Base-by-base conservation (phyloP, 2,329 filamentous ascomycete species). In the Akanthomyces lecanii region DNA sequence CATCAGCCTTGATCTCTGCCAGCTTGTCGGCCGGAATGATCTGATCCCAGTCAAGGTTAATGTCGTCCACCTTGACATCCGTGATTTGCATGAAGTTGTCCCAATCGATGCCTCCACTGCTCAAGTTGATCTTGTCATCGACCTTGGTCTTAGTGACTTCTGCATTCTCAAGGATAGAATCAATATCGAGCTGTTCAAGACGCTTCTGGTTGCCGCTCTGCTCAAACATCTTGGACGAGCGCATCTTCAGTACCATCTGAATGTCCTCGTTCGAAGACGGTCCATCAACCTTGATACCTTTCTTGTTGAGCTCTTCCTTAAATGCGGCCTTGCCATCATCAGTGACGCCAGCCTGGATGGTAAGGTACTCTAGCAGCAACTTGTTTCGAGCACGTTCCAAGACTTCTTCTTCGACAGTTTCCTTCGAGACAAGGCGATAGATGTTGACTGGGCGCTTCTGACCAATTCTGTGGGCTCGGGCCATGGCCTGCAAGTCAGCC, bases 141-240 rank as follows among this genome's bases (percentile, higher is more conserved):
- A 97, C 90, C 75, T 97, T 93, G 0, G 95, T 98, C 79, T 96
- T 94, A 70, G 97, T 96, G 69, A 98, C 88, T 77, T 99, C 95
- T 33, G 96, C 95, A 74, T 97, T 97, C 70, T 95, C 95, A 18
- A 99, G 85, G 45, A 99, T 95, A 10, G 93, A 92, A 73, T 99
- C 96, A 69, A 99, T 98, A 73, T 99, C 95, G 28, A 99, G 87
- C 76, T 97, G 92, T 76, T 99, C 95, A 5, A 99, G 83, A 73
- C 96, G 95, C 77, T 94, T 90, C 76, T 99, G 95, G 73, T 99
- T 99, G 64, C 92, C 91, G 12, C 91, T 95, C 74, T 97, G 94
- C 76, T 98, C 94, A 69, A 99, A 99, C 89, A 99, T 96, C 76
- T 95, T 97, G 73, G 97, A 95, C n/a, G 95, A 96, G 69, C 95